phyloP scores from a whole-genome alignment of 2,329 filamentous ascomycete species.

The Monilinia aucupariae region DNA sequence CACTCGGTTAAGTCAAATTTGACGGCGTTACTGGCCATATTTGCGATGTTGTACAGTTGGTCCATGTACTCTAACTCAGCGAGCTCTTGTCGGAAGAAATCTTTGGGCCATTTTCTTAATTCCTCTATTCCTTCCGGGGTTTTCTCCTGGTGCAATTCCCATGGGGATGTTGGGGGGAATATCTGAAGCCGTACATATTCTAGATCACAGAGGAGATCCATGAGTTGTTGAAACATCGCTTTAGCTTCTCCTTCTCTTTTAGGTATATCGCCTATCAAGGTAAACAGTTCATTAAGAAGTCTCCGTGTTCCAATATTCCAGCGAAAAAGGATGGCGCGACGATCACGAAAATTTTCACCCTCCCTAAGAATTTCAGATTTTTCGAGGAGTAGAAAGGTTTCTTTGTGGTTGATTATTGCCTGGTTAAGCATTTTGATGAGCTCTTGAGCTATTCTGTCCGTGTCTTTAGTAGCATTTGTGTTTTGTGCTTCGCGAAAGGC shows the following conservation, averaged over 20 bases:
- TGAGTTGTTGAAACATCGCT: not conserved
- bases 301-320: slow-evolving; percentile 4
- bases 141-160: not conserved
- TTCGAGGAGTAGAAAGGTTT: not conserved
- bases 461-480: not conserved
- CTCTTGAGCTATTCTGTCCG: not conserved
- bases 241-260: fast-evolving
- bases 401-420: not conserved
- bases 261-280: not conserved
- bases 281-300: not conserved
- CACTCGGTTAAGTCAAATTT: not conserved
- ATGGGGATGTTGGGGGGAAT: not conserved
- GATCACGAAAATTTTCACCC: not conserved
- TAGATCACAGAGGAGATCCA: not conserved
- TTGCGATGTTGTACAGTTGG: too few relatives aligned
- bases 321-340: slow-evolving; percentile 2
- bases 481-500: not conserved
- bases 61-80: not conserved
- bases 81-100: not conserved
- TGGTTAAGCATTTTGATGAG: not conserved
- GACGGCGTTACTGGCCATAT: not conserved
- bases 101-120: not conserved
- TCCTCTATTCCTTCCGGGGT: not conserved
- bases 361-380: not conserved
- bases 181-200: slow-evolving; percentile 6